A percentile compares a stretch with the other conserved stretches of the same genome.
These are phyloP conservation scores for Ophiostoma triangulosporum DNA, from an alignment of 2,329 filamentous ascomycete genomes.

Conservation along the genomic window DNA sequence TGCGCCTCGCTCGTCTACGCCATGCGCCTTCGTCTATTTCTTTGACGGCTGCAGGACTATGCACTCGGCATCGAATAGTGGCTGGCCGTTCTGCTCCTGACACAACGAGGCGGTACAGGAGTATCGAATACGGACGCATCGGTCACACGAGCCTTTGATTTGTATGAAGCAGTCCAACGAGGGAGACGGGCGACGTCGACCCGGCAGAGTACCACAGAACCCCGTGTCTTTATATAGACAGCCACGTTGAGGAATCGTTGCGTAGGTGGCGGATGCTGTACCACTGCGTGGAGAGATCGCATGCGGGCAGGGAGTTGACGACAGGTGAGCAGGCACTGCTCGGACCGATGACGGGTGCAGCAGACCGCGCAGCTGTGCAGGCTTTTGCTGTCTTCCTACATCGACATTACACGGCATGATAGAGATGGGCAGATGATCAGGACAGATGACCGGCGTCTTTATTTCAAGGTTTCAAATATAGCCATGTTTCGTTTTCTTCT, in stretches of 20 bases:
- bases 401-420: no score
- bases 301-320: no score
- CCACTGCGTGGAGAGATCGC: no score
- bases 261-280: background rate
- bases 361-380: background rate
- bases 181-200: background rate
- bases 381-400: no score
- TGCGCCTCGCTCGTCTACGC: no score
- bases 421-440: no score
- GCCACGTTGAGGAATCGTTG: background rate
- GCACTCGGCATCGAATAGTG: background rate
- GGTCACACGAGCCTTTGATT: no score
- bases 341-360: background rate
- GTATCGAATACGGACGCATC: background rate
- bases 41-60: no score
- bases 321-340: background rate
- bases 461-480: no score
- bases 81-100: background rate
- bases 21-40: background rate
- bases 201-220: background rate
- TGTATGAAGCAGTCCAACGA: background rate
- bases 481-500: no score
- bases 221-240: slow-evolving; percentile 8
- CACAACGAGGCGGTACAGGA: background rate
- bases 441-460: background rate